Conservation (phyloP, 345 rosid species). For the Physaria fendleri region DNA sequence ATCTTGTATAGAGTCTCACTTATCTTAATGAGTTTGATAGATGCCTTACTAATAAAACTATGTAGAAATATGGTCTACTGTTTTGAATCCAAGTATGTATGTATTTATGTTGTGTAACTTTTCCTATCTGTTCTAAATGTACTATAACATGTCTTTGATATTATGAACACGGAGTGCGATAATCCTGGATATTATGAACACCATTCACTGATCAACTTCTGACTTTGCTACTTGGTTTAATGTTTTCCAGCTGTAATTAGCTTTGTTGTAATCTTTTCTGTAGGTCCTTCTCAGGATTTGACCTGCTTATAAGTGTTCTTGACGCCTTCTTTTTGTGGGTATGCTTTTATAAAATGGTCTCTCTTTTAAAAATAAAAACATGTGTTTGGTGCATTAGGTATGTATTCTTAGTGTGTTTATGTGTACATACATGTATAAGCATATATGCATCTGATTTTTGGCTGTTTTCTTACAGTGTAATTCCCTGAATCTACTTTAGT, state of each 20-base stretch:
- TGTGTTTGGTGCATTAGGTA: constrained; percentile 11
- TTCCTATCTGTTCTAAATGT: constrained; percentile 26
- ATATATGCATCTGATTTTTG: constrained; percentile 23
- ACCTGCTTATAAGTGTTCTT: too few relatives aligned
- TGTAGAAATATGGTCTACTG: constrained; percentile 15
- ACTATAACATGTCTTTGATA: constrained; percentile 2
- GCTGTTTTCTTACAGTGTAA: constrained; percentile 18
- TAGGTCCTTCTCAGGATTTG: too few relatives aligned
- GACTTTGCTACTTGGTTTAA: too few relatives aligned
- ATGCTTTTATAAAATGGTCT: too few relatives aligned
- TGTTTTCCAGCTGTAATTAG: too few relatives aligned
- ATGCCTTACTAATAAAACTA: constrained; percentile 9
- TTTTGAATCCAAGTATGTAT: constrained; percentile 4
- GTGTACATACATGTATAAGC: constrained; percentile 1
- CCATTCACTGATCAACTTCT: too few relatives aligned
- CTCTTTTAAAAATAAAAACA: background rate
- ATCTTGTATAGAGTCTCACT: too few relatives aligned
- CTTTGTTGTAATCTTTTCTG: too few relatives aligned
- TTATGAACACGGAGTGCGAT: too few relatives aligned
- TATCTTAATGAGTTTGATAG: constrained; percentile 32
- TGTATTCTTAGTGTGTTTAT: constrained; percentile 27
- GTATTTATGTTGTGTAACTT: constrained; percentile 33
- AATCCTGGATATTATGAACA: too few relatives aligned
- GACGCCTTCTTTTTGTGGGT: too few relatives aligned
- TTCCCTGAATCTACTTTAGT: constrained; percentile 4